phyloP scores from a whole-genome alignment of 495 filamentous ascomycete genomes.

The Terfezia claveryi region DNA sequence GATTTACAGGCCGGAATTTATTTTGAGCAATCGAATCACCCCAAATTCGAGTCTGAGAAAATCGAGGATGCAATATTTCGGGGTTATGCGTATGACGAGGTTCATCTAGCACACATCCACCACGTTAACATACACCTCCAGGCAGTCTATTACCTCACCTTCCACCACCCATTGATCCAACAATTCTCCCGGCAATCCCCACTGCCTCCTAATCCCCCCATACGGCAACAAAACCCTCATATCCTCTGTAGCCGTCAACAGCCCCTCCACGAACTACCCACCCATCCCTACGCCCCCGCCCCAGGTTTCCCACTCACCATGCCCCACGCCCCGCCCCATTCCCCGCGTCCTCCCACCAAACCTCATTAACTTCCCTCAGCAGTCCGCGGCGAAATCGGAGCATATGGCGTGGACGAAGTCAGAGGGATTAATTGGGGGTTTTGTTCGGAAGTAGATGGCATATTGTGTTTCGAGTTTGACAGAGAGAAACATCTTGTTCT shows the following conservation, averaged over 20 bases:
- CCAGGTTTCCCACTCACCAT: too few species aligned
- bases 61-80: conserved; percentile 36
- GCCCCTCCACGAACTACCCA: conserved; percentile 26
- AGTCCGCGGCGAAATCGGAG: conserved; percentile 30
- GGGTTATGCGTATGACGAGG: conserved; percentile 8
- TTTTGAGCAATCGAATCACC: conserved; percentile 6
- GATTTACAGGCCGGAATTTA: too few species aligned
- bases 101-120: neutral
- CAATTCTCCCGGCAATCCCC: conserved; percentile 23
- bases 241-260: conserved; percentile 49
- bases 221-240: conserved; percentile 46
- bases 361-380: neutral
- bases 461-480: conserved; percentile 60
- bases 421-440: conserved; percentile 54
- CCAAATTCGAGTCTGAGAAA: conserved; percentile 30
- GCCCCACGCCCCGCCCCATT: too few species aligned
- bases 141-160: conserved; percentile 22
- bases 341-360: neutral
- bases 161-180: conserved; percentile 22
- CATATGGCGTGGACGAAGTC: conserved; percentile 57
- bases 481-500: conserved; percentile 32
- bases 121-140: neutral
- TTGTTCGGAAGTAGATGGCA: conserved; percentile 44
- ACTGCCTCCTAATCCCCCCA: conserved; percentile 35
- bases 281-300: too few species aligned